Evolutionary conservation across 768 basidiomycete species (phyloP).

Genomic region (Agaricus bisporus): DNA sequence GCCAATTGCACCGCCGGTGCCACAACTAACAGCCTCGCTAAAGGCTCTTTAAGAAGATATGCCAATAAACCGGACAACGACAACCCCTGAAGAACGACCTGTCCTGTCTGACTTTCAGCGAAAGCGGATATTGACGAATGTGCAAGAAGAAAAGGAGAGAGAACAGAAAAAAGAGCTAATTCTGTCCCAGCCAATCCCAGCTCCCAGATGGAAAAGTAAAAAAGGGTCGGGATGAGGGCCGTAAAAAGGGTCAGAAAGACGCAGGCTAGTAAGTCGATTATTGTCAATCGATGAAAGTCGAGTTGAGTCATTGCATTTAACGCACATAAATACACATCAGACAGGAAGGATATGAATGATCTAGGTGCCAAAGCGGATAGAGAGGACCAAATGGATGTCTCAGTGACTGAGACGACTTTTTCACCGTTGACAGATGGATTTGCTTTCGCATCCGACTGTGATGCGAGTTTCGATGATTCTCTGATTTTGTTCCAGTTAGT

Average conservation of each 20-base stretch:
- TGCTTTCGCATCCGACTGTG: neutral
- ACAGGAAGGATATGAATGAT: slow-evolving; percentile 24
- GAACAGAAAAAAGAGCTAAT: slow-evolving; percentile 60
- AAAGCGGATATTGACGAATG: slow-evolving; percentile 22
- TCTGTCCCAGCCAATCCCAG: slow-evolving; percentile 82
- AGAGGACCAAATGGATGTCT: neutral
- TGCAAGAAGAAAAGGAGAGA: slow-evolving; percentile 63
- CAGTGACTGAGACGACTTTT: neutral
- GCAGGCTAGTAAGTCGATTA: slow-evolving; percentile 43
- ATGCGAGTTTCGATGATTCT: neutral
- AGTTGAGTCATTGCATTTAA: neutral
- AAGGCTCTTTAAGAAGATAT: slow-evolving; percentile 10
- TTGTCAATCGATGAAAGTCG: slow-evolving; percentile 9
- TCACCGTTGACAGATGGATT: neutral
- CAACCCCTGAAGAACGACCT: slow-evolving; percentile 8
- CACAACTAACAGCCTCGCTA: slow-evolving; percentile 8
- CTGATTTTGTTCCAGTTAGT: neutral
- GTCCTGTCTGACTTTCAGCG: slow-evolving; percentile 7
- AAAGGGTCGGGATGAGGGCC: slow-evolving; percentile 69
- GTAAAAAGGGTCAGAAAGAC: slow-evolving; percentile 84
- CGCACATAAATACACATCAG: slow-evolving; percentile 56
- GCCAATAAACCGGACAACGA: slow-evolving; percentile 10
- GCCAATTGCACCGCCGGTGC: slow-evolving; percentile 2
- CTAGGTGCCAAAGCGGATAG: neutral
- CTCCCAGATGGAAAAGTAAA: slow-evolving; percentile 92